Evolutionary conservation across 1,139 yeast genomes (phyloP).

Genomic region (Nakaseomyces kungkrabaensis): DNA sequence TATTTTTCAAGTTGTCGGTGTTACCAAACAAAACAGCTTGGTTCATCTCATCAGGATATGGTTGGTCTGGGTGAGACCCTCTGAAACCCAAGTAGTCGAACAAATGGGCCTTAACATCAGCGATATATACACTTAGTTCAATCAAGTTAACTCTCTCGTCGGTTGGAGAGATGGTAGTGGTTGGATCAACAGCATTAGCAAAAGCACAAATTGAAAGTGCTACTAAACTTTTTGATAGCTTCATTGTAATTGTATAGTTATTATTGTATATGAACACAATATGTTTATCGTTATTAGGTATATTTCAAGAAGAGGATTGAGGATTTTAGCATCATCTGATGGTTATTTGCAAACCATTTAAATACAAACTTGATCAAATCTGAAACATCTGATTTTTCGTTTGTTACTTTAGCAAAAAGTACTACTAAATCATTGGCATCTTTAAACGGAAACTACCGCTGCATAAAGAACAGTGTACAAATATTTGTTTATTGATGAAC

Average conservation of each 20-base stretch:
- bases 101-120: constrained; percentile 6
- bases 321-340: no score
- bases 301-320: no score
- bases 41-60: constrained; percentile 5
- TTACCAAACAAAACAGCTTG: constrained; percentile 3
- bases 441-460: no score
- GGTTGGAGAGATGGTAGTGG: constrained; percentile 6
- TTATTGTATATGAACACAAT: no score
- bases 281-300: no score
- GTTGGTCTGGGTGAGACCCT: constrained; percentile 5
- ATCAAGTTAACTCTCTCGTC: constrained; percentile 5
- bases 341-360: background rate
- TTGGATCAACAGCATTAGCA: constrained; percentile 5
- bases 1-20: background rate
- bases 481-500: no score
- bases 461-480: no score
- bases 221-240: background rate
- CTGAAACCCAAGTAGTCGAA: constrained; percentile 3
- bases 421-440: no score
- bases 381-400: background rate
- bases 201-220: background rate
- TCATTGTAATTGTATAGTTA: background rate
- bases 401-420: no score
- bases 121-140: constrained; percentile 7
- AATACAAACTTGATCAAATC: background rate